Conservation (phyloP, 176 grass and related monocot species). For the Aegilops tauschii region DNA sequence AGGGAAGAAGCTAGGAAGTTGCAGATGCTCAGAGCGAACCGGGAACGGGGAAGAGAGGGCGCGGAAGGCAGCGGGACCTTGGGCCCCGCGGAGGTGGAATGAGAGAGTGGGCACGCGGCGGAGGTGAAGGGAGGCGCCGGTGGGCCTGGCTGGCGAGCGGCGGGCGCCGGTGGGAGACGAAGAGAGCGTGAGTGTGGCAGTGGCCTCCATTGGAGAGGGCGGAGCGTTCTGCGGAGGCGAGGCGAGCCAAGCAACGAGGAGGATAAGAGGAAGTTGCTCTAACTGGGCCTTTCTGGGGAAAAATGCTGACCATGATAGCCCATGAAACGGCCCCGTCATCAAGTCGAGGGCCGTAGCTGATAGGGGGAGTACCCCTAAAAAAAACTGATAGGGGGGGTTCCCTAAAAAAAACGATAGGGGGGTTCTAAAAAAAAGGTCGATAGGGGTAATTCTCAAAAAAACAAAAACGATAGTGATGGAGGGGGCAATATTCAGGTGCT, state of each 20-base stretch:
- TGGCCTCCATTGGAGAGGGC: constrained; percentile 31
- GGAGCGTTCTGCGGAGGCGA: constrained; percentile 35
- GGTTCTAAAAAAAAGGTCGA: no score
- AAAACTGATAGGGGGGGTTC: no score
- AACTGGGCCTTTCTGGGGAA: background rate
- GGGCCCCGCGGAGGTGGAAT: constrained; percentile 12
- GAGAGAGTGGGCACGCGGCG: background rate
- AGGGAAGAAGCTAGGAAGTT: background rate
- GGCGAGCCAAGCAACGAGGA: constrained; percentile 26
- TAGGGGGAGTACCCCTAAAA: no score
- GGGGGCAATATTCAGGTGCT: no score
- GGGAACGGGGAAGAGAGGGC: background rate
- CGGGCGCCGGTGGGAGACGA: constrained; percentile 22
- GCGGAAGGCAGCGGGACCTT: background rate
- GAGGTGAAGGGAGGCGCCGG: background rate
- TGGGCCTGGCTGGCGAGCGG: background rate
- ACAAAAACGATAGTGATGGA: no score
- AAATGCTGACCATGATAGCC: background rate
- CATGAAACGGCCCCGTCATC: background rate
- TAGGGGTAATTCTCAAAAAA: no score
- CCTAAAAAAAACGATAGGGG: no score
- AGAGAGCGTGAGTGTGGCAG: constrained; percentile 21
- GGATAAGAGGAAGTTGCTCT: constrained; percentile 21
- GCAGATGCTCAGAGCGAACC: background rate
- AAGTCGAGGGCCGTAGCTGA: no score